Conservation (phyloP, 1,284 basidiomycete genomes). For the Anthracocystis setariae region DNA sequence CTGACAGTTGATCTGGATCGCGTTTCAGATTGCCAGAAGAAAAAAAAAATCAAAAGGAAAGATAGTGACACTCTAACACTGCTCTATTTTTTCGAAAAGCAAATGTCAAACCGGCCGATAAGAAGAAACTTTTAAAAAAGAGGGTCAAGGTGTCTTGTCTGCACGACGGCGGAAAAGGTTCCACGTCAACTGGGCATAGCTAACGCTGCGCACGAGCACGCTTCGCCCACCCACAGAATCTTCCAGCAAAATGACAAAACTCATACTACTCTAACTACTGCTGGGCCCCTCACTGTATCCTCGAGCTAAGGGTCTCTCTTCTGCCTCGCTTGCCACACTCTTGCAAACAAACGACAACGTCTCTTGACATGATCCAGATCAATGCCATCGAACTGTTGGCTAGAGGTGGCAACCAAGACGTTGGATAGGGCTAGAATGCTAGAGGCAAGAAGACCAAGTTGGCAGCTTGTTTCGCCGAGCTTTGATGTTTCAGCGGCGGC, state of each 20-base stretch:
- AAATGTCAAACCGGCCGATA: slow-evolving; percentile 2
- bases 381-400: too few species aligned
- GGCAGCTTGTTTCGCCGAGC: background rate
- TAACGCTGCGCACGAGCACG: slow-evolving; percentile 15
- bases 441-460: too few species aligned
- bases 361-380: too few species aligned
- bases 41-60: background rate
- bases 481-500: background rate
- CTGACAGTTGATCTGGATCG: background rate
- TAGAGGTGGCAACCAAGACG: too few species aligned
- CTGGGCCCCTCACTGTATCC: too few species aligned
- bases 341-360: too few species aligned
- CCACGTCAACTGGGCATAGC: slow-evolving; percentile 20
- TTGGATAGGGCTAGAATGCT: too few species aligned
- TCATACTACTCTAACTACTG: too few species aligned
- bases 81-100: too few species aligned
- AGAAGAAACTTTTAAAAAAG: slow-evolving; percentile 2
- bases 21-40: background rate
- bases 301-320: background rate
- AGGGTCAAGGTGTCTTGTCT: too few species aligned
- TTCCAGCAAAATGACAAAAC: background rate
- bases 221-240: slow-evolving; percentile 16
- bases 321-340: background rate
- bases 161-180: background rate
- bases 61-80: too few species aligned